Percentiles rank a stretch among this genome's conserved stretches.
Evolutionary conservation across 805 yeast genomes (phyloP).

Genomic region (Huiozyma naganishii): DNA sequence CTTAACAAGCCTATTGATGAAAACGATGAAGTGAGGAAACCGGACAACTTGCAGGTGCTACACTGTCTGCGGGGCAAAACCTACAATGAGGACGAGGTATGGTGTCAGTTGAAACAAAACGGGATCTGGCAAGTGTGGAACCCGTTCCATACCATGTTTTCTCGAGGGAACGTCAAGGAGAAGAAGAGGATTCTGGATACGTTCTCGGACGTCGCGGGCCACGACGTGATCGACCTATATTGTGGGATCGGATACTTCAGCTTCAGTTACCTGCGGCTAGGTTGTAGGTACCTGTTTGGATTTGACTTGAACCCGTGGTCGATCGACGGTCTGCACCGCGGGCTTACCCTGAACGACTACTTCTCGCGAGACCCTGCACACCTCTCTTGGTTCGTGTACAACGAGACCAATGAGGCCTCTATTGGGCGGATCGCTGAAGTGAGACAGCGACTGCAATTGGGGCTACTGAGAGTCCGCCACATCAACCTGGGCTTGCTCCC

Average conservation of each 20-base stretch:
- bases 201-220: constrained; percentile 28
- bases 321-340: constrained; percentile 54
- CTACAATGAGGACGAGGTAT: constrained; percentile 29
- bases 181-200: constrained; percentile 50
- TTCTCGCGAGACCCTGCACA: constrained; percentile 21
- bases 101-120: constrained; percentile 65
- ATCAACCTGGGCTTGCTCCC: constrained; percentile 77
- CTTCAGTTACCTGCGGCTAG: constrained; percentile 47
- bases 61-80: constrained; percentile 10
- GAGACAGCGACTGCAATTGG: constrained; percentile 13
- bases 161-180: constrained; percentile 78
- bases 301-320: constrained; percentile 89
- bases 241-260: constrained; percentile 84
- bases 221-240: constrained; percentile 56
- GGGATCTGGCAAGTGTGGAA: constrained; percentile 77
- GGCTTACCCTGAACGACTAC: constrained; percentile 35
- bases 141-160: constrained; percentile 77
- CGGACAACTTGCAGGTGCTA: constrained; percentile 47
- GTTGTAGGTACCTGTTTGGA: constrained; percentile 47
- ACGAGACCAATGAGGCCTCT: constrained; percentile 52
- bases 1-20: constrained; percentile 55
- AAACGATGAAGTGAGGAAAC: constrained; percentile 50
- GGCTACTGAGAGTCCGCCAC: constrained; percentile 33
- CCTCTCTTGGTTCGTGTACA: constrained; percentile 30
- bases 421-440: constrained; percentile 29